phyloP scores from a whole-genome alignment of 164 flowering plant species.

The Malania oleifera region DNA sequence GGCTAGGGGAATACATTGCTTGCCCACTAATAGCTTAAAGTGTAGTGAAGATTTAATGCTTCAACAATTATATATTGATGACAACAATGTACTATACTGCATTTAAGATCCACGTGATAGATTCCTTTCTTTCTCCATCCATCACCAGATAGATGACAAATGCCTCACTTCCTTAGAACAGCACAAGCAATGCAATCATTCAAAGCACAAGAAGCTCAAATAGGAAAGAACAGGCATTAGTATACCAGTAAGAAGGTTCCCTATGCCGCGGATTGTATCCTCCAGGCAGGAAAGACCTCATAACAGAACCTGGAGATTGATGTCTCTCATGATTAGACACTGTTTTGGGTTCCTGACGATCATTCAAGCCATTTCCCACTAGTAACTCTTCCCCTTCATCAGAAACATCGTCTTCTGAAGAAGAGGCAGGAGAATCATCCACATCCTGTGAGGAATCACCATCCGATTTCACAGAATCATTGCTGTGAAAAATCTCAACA shows the following conservation, averaged over 20 bases:
- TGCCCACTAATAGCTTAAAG: too few species aligned
- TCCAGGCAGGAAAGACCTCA: conserved; percentile 43
- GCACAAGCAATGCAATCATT: neutral
- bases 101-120: too few species aligned
- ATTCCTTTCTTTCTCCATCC: too few species aligned
- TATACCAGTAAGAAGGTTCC: conserved; percentile 86
- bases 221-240: neutral
- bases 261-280: conserved; percentile 82
- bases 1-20: too few species aligned
- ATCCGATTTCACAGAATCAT: conserved; percentile 23
- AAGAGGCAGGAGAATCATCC: conserved; percentile 25
- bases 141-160: too few species aligned
- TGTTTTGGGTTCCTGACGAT: conserved; percentile 18
- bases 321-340: conserved; percentile 13
- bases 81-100: too few species aligned
- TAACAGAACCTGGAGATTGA: conserved; percentile 20
- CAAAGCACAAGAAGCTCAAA: conserved; percentile 1
- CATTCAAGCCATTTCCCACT: conserved; percentile 17
- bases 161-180: too few species aligned
- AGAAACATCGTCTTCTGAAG: conserved; percentile 41
- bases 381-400: conserved; percentile 50
- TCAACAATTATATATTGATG: too few species aligned
- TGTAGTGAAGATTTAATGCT: too few species aligned
- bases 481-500: conserved; percentile 1
- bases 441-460: conserved; percentile 38